A percentile compares a stretch with the other conserved stretches of the same genome.
Conservation (phyloP, 768 basidiomycete species). For the Goffeauzyma gilvescens region DNA sequence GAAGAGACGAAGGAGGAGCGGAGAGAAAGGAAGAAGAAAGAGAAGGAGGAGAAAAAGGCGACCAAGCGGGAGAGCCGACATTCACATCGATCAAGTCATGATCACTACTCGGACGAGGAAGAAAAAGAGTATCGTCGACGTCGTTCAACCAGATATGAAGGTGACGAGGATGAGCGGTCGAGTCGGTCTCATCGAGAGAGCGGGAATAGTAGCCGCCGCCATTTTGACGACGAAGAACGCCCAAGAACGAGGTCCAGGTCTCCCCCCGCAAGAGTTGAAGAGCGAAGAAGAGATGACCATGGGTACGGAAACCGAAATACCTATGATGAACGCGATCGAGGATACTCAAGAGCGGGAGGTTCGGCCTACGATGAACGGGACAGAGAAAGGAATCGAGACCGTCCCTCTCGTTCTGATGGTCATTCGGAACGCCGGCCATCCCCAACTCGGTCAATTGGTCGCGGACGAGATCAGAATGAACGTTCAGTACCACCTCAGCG, state of each 20-base stretch:
- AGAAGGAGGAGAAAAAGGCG: conserved; percentile 37
- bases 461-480: too few species aligned
- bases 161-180: conserved; percentile 21
- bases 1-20: conserved; percentile 36
- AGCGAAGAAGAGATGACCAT: conserved; percentile 6
- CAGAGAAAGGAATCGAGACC: too few species aligned
- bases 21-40: conserved; percentile 42
- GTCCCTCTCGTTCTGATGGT: too few species aligned
- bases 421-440: too few species aligned
- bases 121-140: conserved; percentile 13
- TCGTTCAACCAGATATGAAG: background rate
- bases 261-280: conserved; percentile 6
- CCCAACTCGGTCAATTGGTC: too few species aligned
- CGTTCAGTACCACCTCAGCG: too few species aligned
- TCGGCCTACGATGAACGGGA: too few species aligned
- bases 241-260: conserved; percentile 17
- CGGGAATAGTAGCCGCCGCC: background rate
- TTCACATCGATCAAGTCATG: conserved; percentile 15
- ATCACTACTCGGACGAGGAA: conserved; percentile 29
- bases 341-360: too few species aligned
- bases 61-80: conserved; percentile 30
- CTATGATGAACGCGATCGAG: background rate
- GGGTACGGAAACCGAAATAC: background rate
- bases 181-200: conserved; percentile 18
- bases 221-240: conserved; percentile 5